Evolutionary conservation across 345 rosid species (phyloP).

Genomic region (Corchorus capsularis): DNA sequence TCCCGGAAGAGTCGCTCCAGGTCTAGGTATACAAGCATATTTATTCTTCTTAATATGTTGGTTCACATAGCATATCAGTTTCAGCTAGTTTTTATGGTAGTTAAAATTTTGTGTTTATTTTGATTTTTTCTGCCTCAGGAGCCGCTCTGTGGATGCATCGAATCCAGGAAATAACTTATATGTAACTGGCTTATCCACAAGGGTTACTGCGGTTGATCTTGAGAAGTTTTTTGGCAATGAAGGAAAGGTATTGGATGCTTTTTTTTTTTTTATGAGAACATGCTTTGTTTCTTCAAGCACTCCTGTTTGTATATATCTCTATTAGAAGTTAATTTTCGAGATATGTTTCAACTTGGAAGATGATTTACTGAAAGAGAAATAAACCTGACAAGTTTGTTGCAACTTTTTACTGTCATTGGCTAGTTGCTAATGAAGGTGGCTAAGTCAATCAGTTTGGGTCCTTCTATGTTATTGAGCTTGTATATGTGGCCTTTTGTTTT

Average conservation of each 20-base stretch:
- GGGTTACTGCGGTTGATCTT: slow-evolving; percentile 47
- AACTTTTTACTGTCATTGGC: background rate
- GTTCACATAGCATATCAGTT: background rate
- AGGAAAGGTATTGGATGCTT: slow-evolving; percentile 52
- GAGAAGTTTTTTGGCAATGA: slow-evolving; percentile 57
- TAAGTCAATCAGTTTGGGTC: background rate
- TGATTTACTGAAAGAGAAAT: background rate
- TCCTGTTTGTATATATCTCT: background rate
- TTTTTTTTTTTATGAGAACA: background rate
- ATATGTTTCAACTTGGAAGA: background rate
- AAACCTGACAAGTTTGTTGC: background rate
- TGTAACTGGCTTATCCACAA: slow-evolving; percentile 65
- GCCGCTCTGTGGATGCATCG: slow-evolving; percentile 39
- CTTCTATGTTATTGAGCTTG: background rate
- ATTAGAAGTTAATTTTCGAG: background rate
- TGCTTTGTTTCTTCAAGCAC: background rate
- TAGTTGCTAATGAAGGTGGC: background rate
- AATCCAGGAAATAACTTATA: slow-evolving; percentile 73
- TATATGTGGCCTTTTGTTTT: background rate
- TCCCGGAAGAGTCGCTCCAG: slow-evolving; percentile 59
- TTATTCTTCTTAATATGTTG: background rate
- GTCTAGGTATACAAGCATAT: slow-evolving; percentile 44
- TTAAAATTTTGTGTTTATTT: background rate
- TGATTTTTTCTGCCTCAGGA: slow-evolving; percentile 40
- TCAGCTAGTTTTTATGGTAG: background rate